phyloP scores from a whole-genome alignment of 441 rosid species.

The Gossypium davidsonii region DNA sequence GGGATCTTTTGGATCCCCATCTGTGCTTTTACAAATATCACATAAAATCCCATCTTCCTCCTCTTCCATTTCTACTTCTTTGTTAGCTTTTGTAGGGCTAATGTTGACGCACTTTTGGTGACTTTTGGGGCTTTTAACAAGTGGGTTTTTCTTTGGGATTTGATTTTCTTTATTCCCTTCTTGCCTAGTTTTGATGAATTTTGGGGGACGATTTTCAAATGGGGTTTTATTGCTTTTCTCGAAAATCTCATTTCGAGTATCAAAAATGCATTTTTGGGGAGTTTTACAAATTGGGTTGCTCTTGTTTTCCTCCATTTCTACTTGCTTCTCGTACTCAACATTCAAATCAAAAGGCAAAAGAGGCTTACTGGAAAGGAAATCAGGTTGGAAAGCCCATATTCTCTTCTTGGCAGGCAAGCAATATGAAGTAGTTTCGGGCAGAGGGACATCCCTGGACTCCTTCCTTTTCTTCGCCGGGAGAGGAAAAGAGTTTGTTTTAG shows the following conservation, averaged over 20 bases:
- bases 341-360: constrained; percentile 56
- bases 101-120: not conserved
- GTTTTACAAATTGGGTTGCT: constrained; percentile 2
- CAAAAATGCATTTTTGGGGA: not conserved
- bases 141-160: constrained; percentile 20
- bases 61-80: not conserved
- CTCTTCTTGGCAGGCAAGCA: constrained; percentile 77
- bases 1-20: constrained; percentile 80
- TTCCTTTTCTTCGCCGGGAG: constrained; percentile 81
- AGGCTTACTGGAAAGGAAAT: constrained; percentile 31
- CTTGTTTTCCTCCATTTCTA: constrained; percentile 8
- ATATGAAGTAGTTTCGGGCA: constrained; percentile 21
- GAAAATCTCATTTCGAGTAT: not conserved
- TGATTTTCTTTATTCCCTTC: constrained; percentile 24
- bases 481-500: constrained; percentile 19
- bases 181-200: not conserved
- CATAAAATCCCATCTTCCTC: constrained; percentile 73
- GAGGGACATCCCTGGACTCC: constrained; percentile 30
- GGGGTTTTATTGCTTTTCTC: not conserved
- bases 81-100: not conserved
- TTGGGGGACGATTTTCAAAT: not conserved
- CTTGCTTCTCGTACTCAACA: constrained; percentile 35
- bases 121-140: not conserved
- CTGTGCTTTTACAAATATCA: constrained; percentile 78
- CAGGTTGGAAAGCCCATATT: constrained; percentile 63